These are phyloP conservation scores for Suillus subaureus DNA, from an alignment of 768 basidiomycete genomes.

Conservation along the genomic window DNA sequence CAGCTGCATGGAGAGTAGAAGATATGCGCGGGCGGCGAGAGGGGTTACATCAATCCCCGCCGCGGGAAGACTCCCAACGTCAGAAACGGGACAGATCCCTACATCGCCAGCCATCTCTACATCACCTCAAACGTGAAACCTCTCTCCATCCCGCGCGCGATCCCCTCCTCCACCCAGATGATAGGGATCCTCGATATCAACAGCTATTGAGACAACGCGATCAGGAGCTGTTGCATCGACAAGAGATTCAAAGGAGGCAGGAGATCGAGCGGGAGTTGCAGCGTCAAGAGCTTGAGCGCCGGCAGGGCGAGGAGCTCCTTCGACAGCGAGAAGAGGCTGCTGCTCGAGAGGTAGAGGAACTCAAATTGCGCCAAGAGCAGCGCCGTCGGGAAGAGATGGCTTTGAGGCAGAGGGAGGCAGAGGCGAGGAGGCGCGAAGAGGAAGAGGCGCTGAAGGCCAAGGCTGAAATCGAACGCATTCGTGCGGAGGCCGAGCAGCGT, in stretches of 20 bases:
- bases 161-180: conserved; percentile 3
- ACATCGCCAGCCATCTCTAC: conserved; percentile 1
- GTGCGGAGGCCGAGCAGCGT: conserved; percentile 7
- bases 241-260: background rate
- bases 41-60: background rate
- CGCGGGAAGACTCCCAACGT: background rate
- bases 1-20: background rate
- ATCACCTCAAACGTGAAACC: background rate
- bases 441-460: background rate
- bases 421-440: background rate
- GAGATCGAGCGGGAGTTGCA: conserved; percentile 1
- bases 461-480: background rate
- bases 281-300: conserved; percentile 2
- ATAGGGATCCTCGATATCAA: background rate
- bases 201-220: conserved; percentile 3
- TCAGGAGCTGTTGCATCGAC: background rate
- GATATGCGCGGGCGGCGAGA: conserved; percentile 1
- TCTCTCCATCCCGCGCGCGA: background rate
- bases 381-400: conserved; percentile 1
- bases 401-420: background rate
- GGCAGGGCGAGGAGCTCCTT: background rate
- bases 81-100: background rate
- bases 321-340: conserved; percentile 2
- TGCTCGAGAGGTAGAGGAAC: background rate
- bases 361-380: background rate